These are phyloP conservation scores for Sclerotinia minor DNA, from an alignment of 2,329 filamentous ascomycete genomes.

Conservation along the genomic window DNA sequence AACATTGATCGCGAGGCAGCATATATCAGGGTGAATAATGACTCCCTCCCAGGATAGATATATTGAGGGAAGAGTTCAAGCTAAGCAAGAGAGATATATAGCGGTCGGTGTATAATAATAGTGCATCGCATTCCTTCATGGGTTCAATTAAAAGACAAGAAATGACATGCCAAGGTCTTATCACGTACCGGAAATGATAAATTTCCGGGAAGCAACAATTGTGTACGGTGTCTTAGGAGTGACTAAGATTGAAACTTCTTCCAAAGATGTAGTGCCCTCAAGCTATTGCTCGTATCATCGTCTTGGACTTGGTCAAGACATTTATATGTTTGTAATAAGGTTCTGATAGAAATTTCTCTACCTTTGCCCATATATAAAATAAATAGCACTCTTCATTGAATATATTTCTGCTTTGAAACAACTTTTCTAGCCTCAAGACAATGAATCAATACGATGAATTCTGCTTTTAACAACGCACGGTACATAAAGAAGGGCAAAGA, in stretches of 20 bases:
- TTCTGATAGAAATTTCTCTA: neutral
- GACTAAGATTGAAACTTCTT: neutral
- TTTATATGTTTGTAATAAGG: neutral
- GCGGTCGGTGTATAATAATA: neutral
- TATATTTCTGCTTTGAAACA: neutral
- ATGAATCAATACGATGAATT: neutral
- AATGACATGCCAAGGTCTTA: neutral
- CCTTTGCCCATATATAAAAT: neutral
- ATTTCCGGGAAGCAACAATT: neutral
- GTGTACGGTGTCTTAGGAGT: neutral
- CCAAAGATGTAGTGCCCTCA: no score
- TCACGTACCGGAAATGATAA: neutral
- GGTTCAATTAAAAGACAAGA: neutral
- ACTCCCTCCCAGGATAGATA: neutral
- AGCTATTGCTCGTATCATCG: neutral
- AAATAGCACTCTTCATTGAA: neutral
- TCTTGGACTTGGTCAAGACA: neutral
- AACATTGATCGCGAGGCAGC: neutral
- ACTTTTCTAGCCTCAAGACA: neutral
- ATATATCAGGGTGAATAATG: neutral
- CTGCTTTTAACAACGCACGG: neutral
- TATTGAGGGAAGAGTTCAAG: neutral
- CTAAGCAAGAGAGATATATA: neutral
- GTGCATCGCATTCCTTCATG: neutral
- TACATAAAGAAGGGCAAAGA: neutral